Evolutionary conservation across 2,329 filamentous ascomycete species (phyloP), one percentile per base, ranked within the genome.

Genomic region (Blumeria hordei): DNA sequence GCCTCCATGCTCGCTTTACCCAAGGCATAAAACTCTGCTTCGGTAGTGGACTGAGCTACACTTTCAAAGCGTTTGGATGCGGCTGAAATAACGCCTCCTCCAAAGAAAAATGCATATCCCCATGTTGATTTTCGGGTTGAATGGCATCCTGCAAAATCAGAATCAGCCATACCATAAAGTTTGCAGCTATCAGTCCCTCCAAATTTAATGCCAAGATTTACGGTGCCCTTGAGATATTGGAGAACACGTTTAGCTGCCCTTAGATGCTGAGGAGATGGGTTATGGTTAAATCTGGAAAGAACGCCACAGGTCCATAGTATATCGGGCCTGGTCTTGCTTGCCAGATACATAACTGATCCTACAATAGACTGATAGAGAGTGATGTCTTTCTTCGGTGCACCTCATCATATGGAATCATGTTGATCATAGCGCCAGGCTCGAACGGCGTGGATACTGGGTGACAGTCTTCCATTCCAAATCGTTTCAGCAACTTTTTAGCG

Each of bases 361-460:
- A 6, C 28, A 51, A 51, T 51, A 32, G 47, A 51, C 47, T 51
- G 47, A 35, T 51, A 51, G 47, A 51, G 47, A 45, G 41, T 45
- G 41, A 45, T 12, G 41, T 45, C 41, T 45, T 45, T 45, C 41
- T 45, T 45, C 9, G 41, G 41, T 45, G 41, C 41, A 45, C 4
- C 41, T 45, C 41, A 16, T 45, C 4, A 45, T 45, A 45, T 45
- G 41, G 41, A 45, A 45, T 45, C 41, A 45, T 45, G 9, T 45
- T 45, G 41, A 12, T 45, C 41, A 45, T 12, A 3, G 41, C 41
- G 21, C 41, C 41, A 45, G 4, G 41, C 21, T 45, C 41, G n/a
- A 45, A 45, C n/a, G 4, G 41, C 41, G 41, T 45, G 41, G 41
- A 45, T 45, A 45, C 41, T 6, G 41, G 4, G 41, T 45, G 41